phyloP scores from a whole-genome alignment of 345 rosid species.

The Hibiscus mutabilis region DNA sequence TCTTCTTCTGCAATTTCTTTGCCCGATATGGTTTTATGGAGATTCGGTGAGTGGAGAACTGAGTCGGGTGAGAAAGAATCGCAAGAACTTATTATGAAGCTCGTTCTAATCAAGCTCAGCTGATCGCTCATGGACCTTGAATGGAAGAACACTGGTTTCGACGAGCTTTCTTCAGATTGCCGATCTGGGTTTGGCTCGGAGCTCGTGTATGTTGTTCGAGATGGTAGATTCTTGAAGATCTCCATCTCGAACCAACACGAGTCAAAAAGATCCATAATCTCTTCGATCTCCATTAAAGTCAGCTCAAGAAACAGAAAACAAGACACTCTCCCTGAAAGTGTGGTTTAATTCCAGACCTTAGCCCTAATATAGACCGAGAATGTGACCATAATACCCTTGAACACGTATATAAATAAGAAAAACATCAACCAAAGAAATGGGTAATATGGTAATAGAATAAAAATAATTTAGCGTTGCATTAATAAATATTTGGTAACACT shows the following conservation, averaged over 20 bases:
- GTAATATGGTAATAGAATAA: neutral
- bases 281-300: slow-evolving; percentile 31
- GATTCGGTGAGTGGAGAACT: slow-evolving; percentile 32
- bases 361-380: neutral
- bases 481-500: neutral
- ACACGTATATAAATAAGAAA: neutral
- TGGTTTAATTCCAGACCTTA: neutral
- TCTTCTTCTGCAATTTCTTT: slow-evolving; percentile 29
- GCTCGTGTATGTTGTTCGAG: neutral
- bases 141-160: slow-evolving; percentile 20
- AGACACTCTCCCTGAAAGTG: neutral
- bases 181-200: slow-evolving; percentile 19
- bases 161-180: slow-evolving; percentile 15
- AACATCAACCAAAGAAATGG: neutral
- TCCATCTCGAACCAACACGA: slow-evolving; percentile 43
- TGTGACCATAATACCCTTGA: slow-evolving; percentile 20
- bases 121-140: slow-evolving; percentile 53
- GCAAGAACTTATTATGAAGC: slow-evolving; percentile 17
- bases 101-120: slow-evolving; percentile 20
- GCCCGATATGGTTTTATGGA: slow-evolving; percentile 27
- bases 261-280: slow-evolving; percentile 34
- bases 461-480: neutral
- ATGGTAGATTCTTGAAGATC: slow-evolving; percentile 27
- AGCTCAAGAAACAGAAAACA: slow-evolving; percentile 4
- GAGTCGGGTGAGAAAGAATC: slow-evolving; percentile 40